Base-by-base conservation (phyloP, 2,329 filamentous ascomycete species). In the Trichoderma sp. region DNA sequence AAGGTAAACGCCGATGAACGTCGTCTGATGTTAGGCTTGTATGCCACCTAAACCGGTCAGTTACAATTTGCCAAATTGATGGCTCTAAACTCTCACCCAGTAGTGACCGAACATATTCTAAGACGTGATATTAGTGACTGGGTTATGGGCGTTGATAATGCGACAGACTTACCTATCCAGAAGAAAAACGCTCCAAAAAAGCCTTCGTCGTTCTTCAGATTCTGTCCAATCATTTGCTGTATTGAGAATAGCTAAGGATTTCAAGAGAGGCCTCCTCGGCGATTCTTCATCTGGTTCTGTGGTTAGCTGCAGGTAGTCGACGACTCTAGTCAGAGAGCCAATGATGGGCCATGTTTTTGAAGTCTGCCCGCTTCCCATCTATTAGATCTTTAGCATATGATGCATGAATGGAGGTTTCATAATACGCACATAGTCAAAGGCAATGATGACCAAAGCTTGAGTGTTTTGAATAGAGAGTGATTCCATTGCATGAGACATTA, bases 171-270 rank as follows among this genome's bases (percentile, higher is more conserved):
- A 77, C 77, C 77, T 75, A 24, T 79, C 77, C 0, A 79, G 58
- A 2, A 73, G 74, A 46, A 79, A 79, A 3, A 79, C 72, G 1
- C 72, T 79, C 77, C 77, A 79, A 56, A 79, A 79, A 0, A 79
- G 76, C 8, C 77, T 69, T 3, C 77, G 69, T 5, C 77, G 68
- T 32, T 79, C 76, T 5, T 79, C 77, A 14, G 78, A 76, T 3
- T 78, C 75, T 0, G 76, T 73, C 77, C 77, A 79, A 32, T 71
- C 74, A 3, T 74, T 70, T 1, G 80, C 72, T 0, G 26, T 56
- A 5, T 21, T 21, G 14, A 66, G 26, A 37, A 66, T 66, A 5
- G 63, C 16, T 5, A 66, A 24, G 13, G 66, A 46, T 26, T 49
- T 49, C 26, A 68, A 34, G 11, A 68, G n/a, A 13, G 66, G 66